phyloP scores from a whole-genome alignment of 106 monocot species.

The Allium sativum region DNA sequence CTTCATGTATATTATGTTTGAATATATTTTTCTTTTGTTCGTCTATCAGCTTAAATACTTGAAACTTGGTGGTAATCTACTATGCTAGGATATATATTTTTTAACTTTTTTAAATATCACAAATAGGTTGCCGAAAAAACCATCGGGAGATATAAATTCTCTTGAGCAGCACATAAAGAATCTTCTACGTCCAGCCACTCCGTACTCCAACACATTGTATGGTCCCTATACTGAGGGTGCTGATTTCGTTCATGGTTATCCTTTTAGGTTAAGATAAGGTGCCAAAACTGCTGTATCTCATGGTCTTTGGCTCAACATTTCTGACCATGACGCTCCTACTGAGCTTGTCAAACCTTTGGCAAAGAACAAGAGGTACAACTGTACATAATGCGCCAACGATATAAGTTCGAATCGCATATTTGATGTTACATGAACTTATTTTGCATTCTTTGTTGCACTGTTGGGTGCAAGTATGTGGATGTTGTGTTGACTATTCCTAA shows the following conservation, averaged over 20 bases:
- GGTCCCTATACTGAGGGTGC: constrained; percentile 37
- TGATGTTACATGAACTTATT: no score
- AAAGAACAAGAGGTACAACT: constrained; percentile 37
- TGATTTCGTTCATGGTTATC: constrained; percentile 51
- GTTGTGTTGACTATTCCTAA: constrained; percentile 43
- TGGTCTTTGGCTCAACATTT: constrained; percentile 53
- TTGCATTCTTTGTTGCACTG: no score
- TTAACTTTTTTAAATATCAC: not conserved
- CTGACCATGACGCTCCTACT: constrained; percentile 50
- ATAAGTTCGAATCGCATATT: no score
- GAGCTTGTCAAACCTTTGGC: constrained; percentile 47
- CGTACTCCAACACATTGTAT: constrained; percentile 42
- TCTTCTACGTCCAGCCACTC: constrained; percentile 33
- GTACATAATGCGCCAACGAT: not conserved
- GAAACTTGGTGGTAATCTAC: not conserved
- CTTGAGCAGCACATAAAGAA: constrained; percentile 51
- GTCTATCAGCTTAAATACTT: not conserved
- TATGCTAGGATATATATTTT: no score
- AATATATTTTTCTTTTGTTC: not conserved
- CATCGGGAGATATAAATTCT: constrained; percentile 38
- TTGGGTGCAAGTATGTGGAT: constrained; percentile 30
- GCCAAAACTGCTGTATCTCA: constrained; percentile 37
- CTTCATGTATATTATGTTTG: not conserved
- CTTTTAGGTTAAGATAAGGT: constrained; percentile 49
- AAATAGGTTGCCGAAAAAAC: constrained; percentile 39